phyloP scores from a whole-genome alignment of 108 stramenopile genomes.

The Skeletonema costatum region DNA sequence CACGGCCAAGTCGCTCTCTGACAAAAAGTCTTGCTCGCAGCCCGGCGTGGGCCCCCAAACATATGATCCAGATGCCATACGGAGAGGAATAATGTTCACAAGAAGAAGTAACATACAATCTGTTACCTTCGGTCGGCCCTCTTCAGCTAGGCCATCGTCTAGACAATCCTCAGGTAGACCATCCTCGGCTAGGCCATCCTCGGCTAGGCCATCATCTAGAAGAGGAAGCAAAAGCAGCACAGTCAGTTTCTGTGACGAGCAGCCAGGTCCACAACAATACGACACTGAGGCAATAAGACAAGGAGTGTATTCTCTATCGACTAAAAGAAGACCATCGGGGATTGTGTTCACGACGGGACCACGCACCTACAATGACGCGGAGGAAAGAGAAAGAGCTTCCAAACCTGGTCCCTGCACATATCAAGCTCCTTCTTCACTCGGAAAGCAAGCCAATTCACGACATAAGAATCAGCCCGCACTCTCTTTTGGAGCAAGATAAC shows the following conservation, averaged over 20 bases:
- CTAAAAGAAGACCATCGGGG: conserved; percentile 43
- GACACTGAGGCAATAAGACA: conserved; percentile 37
- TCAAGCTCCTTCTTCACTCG: conserved; percentile 23
- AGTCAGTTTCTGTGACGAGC: neutral
- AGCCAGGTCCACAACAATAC: conserved; percentile 50
- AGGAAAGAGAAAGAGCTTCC: conserved; percentile 40
- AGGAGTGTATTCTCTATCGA: conserved; percentile 33
- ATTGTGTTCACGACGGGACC: conserved; percentile 54
- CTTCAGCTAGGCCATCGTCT: neutral
- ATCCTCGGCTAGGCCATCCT: neutral
- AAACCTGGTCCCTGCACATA: conserved; percentile 52
- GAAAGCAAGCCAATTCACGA: conserved; percentile 42
- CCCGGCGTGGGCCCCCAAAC: conserved; percentile 38
- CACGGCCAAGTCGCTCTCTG: conserved; percentile 13
- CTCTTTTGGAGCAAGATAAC: conserved; percentile 51
- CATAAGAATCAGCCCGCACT: conserved; percentile 42
- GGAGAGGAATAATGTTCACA: conserved; percentile 38
- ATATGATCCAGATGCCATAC: conserved; percentile 42
- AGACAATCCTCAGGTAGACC: neutral
- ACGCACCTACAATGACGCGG: conserved; percentile 54
- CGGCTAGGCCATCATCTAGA: conserved; percentile 2
- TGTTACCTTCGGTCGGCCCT: conserved; percentile 47
- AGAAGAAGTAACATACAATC: conserved; percentile 32
- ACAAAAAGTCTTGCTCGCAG: conserved; percentile 7
- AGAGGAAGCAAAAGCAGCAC: neutral